Conservation (phyloP, 192 early-diverging fungal species). For the Glomus cerebriforme region DNA sequence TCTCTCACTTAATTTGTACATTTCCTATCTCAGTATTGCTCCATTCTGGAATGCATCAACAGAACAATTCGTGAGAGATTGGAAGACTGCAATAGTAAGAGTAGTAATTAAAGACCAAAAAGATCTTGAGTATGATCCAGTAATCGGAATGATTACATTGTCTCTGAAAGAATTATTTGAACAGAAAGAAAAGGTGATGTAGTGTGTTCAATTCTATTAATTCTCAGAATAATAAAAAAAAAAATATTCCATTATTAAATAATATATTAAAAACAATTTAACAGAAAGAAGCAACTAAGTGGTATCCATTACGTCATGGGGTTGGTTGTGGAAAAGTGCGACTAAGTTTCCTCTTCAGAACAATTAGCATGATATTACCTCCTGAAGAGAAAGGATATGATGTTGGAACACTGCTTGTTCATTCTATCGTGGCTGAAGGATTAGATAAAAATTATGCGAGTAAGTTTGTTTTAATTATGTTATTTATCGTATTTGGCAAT, state of each 20-base stretch:
- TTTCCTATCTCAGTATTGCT: neutral
- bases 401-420: conserved; percentile 20
- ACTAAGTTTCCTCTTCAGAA: conserved; percentile 18
- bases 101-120: conserved; percentile 25
- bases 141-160: conserved; percentile 25
- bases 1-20: neutral
- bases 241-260: neutral
- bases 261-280: neutral
- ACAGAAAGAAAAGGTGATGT: neutral
- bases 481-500: neutral
- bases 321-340: conserved; percentile 29
- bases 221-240: neutral
- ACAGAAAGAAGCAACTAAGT: conserved; percentile 18
- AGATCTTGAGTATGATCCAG: conserved; percentile 31
- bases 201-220: neutral
- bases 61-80: conserved; percentile 28
- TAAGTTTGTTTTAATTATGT: neutral
- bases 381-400: conserved; percentile 29
- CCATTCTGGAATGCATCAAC: conserved; percentile 31
- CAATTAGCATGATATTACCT: neutral
- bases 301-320: conserved; percentile 23
- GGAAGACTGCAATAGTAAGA: conserved; percentile 12
- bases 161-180: conserved; percentile 22
- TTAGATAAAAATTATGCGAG: neutral
- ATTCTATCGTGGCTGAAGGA: neutral